These are phyloP conservation scores for Xylaria sp. DNA, from an alignment of 495 filamentous ascomycete genomes.

Conservation along the genomic window DNA sequence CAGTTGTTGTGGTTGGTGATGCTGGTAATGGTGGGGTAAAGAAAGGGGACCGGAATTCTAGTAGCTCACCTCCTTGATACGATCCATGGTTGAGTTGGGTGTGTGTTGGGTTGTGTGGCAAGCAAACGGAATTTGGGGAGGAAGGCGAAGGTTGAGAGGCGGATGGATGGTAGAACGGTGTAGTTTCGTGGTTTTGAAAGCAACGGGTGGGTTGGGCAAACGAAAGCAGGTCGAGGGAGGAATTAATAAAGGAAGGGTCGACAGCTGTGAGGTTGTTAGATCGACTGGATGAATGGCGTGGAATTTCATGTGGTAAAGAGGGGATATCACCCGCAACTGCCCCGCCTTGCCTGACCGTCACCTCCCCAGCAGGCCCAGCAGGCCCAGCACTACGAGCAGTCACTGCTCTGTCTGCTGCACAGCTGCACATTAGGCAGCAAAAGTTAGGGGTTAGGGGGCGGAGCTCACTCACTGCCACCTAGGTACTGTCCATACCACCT, in stretches of 20 bases:
- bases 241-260: slow-evolving; percentile 37
- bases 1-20: not conserved
- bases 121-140: slow-evolving; percentile 23
- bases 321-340: slow-evolving; percentile 37
- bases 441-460: slow-evolving; percentile 10
- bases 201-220: slow-evolving; percentile 27
- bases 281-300: slow-evolving; percentile 37
- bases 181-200: slow-evolving; percentile 25
- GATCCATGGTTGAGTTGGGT: slow-evolving; percentile 61
- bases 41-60: slow-evolving; percentile 41
- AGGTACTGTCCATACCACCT: not conserved
- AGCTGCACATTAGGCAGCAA: slow-evolving; percentile 17
- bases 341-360: slow-evolving; percentile 35
- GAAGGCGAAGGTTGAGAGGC: slow-evolving; percentile 27
- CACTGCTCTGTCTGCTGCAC: not conserved
- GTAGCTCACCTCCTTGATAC: slow-evolving; percentile 80
- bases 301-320: slow-evolving; percentile 42
- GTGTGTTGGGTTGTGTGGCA: slow-evolving; percentile 24
- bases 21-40: slow-evolving; percentile 52
- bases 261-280: slow-evolving; percentile 37
- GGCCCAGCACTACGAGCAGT: not conserved
- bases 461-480: not conserved
- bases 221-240: slow-evolving; percentile 30
- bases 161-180: slow-evolving; percentile 31
- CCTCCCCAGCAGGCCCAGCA: not conserved